A percentile compares a stretch with the other conserved stretches of the same genome.
phyloP scores from a whole-genome alignment of 345 rosid species.

The Acer negundo region DNA sequence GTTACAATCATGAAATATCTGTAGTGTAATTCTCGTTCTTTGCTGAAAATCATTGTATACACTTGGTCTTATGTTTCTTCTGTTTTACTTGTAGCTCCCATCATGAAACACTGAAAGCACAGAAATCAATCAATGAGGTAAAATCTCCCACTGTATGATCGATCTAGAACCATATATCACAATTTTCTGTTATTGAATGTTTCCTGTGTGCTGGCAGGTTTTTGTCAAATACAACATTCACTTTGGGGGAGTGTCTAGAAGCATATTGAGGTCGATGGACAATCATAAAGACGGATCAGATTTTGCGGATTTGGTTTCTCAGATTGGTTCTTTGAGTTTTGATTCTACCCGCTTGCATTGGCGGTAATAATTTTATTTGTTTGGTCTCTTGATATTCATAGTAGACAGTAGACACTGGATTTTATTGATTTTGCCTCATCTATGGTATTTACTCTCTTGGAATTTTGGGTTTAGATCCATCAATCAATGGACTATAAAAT shows the following conservation, averaged over 20 bases:
- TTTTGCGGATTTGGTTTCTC: constrained; percentile 81
- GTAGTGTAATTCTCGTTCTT: neutral
- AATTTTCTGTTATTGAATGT: constrained; percentile 19
- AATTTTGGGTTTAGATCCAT: neutral
- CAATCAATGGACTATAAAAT: neutral
- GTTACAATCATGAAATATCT: constrained; percentile 35
- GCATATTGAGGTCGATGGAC: constrained; percentile 64
- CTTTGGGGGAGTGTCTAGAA: constrained; percentile 86
- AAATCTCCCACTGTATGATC: constrained; percentile 26
- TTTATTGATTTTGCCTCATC: constrained; percentile 16
- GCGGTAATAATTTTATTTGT: constrained; percentile 59
- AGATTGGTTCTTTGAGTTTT: constrained; percentile 84
- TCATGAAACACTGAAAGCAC: constrained; percentile 90
- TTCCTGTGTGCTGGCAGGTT: constrained; percentile 57
- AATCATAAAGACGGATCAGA: constrained; percentile 62
- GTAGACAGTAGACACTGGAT: constrained; percentile 4
- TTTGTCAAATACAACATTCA: constrained; percentile 97
- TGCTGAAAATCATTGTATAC: neutral
- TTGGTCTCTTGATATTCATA: constrained; percentile 18
- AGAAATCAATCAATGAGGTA: constrained; percentile 95
- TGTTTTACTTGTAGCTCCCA: constrained; percentile 66
- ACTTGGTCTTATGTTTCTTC: constrained; percentile 9
- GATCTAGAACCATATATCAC: neutral
- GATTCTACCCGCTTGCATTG: constrained; percentile 91
- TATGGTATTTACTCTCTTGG: neutral